Percentiles rank a stretch among this genome's conserved stretches.
Conservation (phyloP, 176 grass and related monocot species). For the Carex myosuroides region DNA sequence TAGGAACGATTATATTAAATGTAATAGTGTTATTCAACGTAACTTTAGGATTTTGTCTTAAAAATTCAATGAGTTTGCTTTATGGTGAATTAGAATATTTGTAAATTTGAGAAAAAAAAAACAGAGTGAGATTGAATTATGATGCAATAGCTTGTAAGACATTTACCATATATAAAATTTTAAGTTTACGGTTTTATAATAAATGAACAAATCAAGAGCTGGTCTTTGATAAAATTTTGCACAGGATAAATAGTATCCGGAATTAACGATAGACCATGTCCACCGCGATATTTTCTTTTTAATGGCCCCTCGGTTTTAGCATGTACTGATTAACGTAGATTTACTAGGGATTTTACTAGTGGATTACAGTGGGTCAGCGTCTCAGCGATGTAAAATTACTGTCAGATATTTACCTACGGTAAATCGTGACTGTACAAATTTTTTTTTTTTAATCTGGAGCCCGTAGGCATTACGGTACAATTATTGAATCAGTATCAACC, state of each 20-base stretch:
- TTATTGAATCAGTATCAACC: too few species aligned
- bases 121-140: neutral
- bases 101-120: neutral
- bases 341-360: neutral
- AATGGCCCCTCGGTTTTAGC: neutral
- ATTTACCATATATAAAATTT: neutral
- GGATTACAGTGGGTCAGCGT: neutral
- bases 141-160: neutral
- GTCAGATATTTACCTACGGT: neutral
- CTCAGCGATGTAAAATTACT: neutral
- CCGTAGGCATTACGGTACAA: too few species aligned
- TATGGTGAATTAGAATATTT: neutral
- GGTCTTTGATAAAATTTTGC: neutral
- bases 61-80: neutral
- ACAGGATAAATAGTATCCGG: neutral
- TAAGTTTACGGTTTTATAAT: neutral
- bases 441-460: too few species aligned
- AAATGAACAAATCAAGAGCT: neutral
- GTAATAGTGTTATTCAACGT: neutral
- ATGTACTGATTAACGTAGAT: conserved; percentile 8
- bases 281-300: neutral
- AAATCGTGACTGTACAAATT: neutral
- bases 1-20: neutral
- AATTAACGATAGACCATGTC: neutral
- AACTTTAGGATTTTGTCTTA: neutral